phyloP scores from a whole-genome alignment of 75 land plant genomes.

The Selaginella tamariscina region DNA sequence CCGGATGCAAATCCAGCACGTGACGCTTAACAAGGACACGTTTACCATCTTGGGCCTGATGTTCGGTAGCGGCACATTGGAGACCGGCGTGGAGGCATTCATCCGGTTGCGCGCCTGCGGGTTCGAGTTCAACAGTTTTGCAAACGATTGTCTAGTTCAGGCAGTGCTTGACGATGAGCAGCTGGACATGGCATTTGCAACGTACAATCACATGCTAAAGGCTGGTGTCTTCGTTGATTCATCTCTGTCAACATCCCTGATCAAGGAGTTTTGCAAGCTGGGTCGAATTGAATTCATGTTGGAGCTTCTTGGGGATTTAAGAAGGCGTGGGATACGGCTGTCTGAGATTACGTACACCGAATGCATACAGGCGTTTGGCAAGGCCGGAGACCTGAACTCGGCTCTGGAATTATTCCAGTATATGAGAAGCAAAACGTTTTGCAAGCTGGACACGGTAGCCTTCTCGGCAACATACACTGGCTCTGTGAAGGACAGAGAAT shows the following conservation, averaged over 20 bases:
- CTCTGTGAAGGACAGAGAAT: conserved; percentile 40
- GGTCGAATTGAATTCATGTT: conserved; percentile 28
- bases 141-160: conserved; percentile 44
- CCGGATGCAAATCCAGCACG: neutral
- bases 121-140: conserved; percentile 37
- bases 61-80: neutral
- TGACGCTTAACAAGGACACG: neutral
- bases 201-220: conserved; percentile 35
- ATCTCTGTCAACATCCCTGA: conserved; percentile 42
- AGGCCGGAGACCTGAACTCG: conserved; percentile 41
- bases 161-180: conserved; percentile 51
- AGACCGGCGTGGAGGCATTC: neutral
- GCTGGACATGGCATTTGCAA: conserved; percentile 34
- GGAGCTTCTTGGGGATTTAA: conserved; percentile 46
- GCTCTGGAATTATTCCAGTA: conserved; percentile 41
- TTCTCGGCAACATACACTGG: conserved; percentile 39
- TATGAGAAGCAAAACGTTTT: conserved; percentile 32
- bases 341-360: conserved; percentile 57
- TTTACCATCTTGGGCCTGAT: neutral
- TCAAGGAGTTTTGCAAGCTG: conserved; percentile 39
- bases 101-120: conserved; percentile 14
- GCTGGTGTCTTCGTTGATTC: conserved; percentile 31
- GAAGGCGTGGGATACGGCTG: conserved; percentile 28
- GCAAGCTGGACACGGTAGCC: conserved; percentile 36
- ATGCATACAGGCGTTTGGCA: conserved; percentile 38